Conservation (phyloP, 805 yeast genomes). For the Cyberlindnera nakhonratchasimensis region DNA sequence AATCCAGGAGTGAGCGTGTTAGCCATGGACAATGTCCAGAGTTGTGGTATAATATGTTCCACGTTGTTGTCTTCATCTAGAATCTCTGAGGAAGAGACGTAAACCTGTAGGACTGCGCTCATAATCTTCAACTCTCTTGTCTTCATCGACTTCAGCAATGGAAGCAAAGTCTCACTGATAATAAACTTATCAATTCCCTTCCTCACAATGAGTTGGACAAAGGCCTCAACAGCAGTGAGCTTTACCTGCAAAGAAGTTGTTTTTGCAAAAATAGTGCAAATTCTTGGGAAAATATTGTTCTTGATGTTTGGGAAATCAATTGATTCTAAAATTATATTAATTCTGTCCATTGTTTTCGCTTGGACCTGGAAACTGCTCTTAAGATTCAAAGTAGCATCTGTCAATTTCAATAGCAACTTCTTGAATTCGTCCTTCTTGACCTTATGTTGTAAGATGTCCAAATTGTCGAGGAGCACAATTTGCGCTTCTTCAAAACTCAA, state of each 20-base stretch:
- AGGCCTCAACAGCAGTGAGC: constrained; percentile 57
- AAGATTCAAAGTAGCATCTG: constrained; percentile 34
- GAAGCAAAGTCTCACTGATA: constrained; percentile 76
- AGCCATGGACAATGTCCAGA: constrained; percentile 48
- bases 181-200: constrained; percentile 68
- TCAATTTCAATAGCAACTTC: constrained; percentile 42
- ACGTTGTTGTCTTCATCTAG: constrained; percentile 49
- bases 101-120: constrained; percentile 43
- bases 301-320: constrained; percentile 71
- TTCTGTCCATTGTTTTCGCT: constrained; percentile 46
- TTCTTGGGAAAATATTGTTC: constrained; percentile 67
- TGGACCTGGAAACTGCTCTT: constrained; percentile 41
- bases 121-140: constrained; percentile 70
- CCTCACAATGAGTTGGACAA: constrained; percentile 51
- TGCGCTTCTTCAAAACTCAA: constrained; percentile 39
- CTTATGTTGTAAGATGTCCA: constrained; percentile 44
- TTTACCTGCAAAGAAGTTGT: constrained; percentile 84
- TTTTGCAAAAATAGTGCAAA: constrained; percentile 71
- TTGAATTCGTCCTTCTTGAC: constrained; percentile 44
- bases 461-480: constrained; percentile 43
- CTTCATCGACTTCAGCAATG: constrained; percentile 70
- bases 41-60: constrained; percentile 50
- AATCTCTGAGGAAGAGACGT: constrained; percentile 33
- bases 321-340: constrained; percentile 39
- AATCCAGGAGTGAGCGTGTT: constrained; percentile 39